A percentile compares a stretch with the other conserved stretches of the same genome.
These are phyloP conservation scores for Esteya vermicola DNA, from an alignment of 2,329 filamentous ascomycete species.

Conservation along the genomic window DNA sequence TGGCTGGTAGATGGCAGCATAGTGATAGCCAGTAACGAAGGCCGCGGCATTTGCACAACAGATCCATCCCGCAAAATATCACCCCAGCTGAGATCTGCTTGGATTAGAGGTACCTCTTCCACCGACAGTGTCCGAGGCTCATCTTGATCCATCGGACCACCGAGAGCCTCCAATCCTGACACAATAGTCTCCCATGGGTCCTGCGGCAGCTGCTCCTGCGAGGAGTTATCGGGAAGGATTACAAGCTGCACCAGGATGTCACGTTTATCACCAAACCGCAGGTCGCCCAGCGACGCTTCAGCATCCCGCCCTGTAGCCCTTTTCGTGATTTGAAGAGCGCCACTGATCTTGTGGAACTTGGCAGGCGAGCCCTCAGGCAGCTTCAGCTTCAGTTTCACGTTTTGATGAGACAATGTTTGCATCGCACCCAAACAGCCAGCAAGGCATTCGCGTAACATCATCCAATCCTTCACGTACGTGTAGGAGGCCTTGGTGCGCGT, in stretches of 20 bases:
- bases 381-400: slow-evolving; percentile 88
- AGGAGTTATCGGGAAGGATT: slow-evolving; percentile 72
- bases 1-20: slow-evolving; percentile 63
- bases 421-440: slow-evolving; percentile 85
- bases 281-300: slow-evolving; percentile 79
- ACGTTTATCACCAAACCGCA: slow-evolving; percentile 87
- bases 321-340: slow-evolving; percentile 90
- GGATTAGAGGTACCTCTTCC: slow-evolving; percentile 87
- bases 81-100: slow-evolving; percentile 86
- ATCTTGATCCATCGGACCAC: slow-evolving; percentile 74
- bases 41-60: slow-evolving; percentile 71
- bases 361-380: slow-evolving; percentile 92
- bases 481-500: slow-evolving; percentile 93
- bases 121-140: slow-evolving; percentile 73
- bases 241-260: slow-evolving; percentile 91
- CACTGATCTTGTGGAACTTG: slow-evolving; percentile 97
- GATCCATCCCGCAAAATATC: slow-evolving; percentile 85
- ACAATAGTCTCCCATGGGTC: slow-evolving; percentile 97
- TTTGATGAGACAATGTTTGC: slow-evolving; percentile 94
- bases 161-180: slow-evolving; percentile 83
- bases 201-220: slow-evolving; percentile 73
- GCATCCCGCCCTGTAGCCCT: slow-evolving; percentile 88
- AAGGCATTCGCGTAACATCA: slow-evolving; percentile 96
- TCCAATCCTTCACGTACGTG: slow-evolving; percentile 98
- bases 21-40: slow-evolving; percentile 85